Base-by-base conservation (phyloP, 148 eudicot species). In the Camellia lanceoleosa region DNA sequence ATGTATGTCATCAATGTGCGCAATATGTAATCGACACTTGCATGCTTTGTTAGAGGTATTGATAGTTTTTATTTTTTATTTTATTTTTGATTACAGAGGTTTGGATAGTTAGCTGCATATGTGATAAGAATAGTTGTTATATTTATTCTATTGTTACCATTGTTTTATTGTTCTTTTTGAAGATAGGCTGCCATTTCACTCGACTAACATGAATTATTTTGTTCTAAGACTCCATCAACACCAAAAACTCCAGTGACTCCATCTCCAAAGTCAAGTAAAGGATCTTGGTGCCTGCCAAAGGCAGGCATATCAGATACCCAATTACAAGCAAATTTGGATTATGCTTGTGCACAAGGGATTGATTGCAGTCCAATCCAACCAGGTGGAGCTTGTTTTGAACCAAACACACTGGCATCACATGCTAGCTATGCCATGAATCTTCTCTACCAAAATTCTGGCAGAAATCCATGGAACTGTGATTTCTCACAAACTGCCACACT, bases 351-450 rank as follows among this genome's bases (percentile, higher is more conserved):
- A 62, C 77, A 71, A 60, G 71, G 71, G 61, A 79, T 79, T 15
- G 82, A 79, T 72, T 79, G 82, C 44, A 70, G 82, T 55, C 76
- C 82, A n/a, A 72, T 79, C 18, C 68, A 71, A 46, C 77, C 82
- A 2, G 82, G 77, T 23, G 82, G 82, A 63, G 16, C 82, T 3
- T 79, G 82, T 72, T 79, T 79, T 11, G 82, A 79, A 63, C 82
- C 82, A 8, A 79, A 79, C 56, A 79, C 63, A 5, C 15, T 79
- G 46, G 76, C 7, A 14, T 79, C 82, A 4, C 82, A 79, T 49
- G 77, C 82, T 16, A 38, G 70, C 23, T 79, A 61, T 62, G 82
- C 82, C 70, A 79, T 79, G 82, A 79, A 79, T n/a, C 82, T 79
- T 23, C 60, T 71, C 43, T 79, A 60, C 59, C 82, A 79, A 79